These are phyloP conservation scores for Candida sanyaensis DNA, from an alignment of 1,139 yeast genomes.

Conservation along the genomic window DNA sequence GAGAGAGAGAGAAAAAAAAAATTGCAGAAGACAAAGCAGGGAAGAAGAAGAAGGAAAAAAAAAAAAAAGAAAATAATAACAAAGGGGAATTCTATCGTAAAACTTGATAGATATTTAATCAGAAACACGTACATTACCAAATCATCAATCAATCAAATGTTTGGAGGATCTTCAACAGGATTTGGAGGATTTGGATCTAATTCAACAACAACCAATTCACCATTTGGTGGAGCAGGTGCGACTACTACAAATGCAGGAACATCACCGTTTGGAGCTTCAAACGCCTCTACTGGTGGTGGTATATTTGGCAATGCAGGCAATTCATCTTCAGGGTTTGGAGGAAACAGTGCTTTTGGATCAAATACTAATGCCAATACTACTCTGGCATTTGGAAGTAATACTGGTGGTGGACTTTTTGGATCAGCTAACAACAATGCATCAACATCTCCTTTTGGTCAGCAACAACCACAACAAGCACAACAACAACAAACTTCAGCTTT, in stretches of 20 bases:
- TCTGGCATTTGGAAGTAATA: slow-evolving; percentile 21
- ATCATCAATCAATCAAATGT: slow-evolving; percentile 28
- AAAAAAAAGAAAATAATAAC: too few species aligned
- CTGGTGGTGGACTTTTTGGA: slow-evolving; percentile 31
- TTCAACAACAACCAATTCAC: slow-evolving; percentile 29
- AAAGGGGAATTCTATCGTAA: not conserved
- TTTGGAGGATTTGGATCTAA: slow-evolving; percentile 63
- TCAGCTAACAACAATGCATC: slow-evolving; percentile 17
- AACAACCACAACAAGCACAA: slow-evolving; percentile 8
- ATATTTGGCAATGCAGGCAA: slow-evolving; percentile 14
- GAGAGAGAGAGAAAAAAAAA: not conserved
- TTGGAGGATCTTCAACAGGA: slow-evolving; percentile 52
- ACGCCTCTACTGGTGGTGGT: slow-evolving; percentile 16
- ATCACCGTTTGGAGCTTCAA: slow-evolving; percentile 38
- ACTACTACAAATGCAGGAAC: slow-evolving; percentile 18
- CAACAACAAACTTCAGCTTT: slow-evolving; percentile 14
- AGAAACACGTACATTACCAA: not conserved
- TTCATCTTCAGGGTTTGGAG: slow-evolving; percentile 15
- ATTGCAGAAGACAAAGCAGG: not conserved
- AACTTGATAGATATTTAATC: not conserved
- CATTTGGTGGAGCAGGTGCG: slow-evolving; percentile 26
- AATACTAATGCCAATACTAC: slow-evolving; percentile 14
- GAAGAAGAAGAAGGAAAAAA: not conserved
- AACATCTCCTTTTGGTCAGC: slow-evolving; percentile 24
- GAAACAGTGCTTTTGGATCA: slow-evolving; percentile 21